These are phyloP conservation scores for Phytophthora hybrid DNA, from an alignment of 352 stramenopile species.

Conservation along the genomic window DNA sequence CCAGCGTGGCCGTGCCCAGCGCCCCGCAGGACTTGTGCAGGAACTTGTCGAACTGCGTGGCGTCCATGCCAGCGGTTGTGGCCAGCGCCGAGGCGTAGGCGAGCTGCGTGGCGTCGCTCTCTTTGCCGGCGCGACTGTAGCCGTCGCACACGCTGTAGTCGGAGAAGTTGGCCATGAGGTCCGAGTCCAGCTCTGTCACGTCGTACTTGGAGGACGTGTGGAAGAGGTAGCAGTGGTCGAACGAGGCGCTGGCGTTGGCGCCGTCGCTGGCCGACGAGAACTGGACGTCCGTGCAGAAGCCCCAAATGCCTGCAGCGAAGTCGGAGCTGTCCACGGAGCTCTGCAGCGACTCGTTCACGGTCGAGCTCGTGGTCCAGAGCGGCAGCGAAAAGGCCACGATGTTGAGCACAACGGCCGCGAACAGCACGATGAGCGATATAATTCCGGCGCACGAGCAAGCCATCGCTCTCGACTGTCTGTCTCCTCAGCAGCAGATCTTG, in stretches of 20 bases:
- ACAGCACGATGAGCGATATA: constrained; percentile 66
- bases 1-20: constrained; percentile 53
- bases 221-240: constrained; percentile 82
- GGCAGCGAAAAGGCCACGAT: constrained; percentile 69
- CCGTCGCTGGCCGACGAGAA: constrained; percentile 36
- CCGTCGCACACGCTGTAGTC: constrained; percentile 67
- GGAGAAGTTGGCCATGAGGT: constrained; percentile 56
- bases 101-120: constrained; percentile 37
- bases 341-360: constrained; percentile 50
- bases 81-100: constrained; percentile 48
- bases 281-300: constrained; percentile 70
- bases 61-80: constrained; percentile 56
- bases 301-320: constrained; percentile 70
- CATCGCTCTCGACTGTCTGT: constrained; percentile 43
- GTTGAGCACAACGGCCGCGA: constrained; percentile 65
- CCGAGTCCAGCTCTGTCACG: constrained; percentile 42
- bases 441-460: constrained; percentile 61
- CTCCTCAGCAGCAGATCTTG: constrained; percentile 1
- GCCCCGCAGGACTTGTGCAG: constrained; percentile 66
- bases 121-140: constrained; percentile 46
- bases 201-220: constrained; percentile 70
- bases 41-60: constrained; percentile 63
- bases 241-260: constrained; percentile 45
- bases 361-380: constrained; percentile 69
- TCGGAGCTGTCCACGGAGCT: constrained; percentile 48